Evolutionary conservation across 352 stramenopile genomes (phyloP).

Genomic region (Plasmopara muralis): DNA sequence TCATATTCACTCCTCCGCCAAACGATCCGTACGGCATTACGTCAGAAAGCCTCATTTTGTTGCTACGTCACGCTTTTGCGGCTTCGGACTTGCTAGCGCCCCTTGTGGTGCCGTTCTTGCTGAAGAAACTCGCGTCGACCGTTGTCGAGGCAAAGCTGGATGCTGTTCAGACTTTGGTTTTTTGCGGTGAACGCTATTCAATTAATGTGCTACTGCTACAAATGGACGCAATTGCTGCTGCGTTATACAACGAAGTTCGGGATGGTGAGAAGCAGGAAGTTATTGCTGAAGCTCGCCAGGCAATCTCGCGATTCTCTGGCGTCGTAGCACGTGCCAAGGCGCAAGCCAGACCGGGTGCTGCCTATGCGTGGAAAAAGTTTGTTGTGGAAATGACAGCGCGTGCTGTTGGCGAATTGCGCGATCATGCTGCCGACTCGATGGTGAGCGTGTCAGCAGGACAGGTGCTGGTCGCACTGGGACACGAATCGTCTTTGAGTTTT

Average conservation of each 20-base stretch:
- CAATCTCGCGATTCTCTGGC: conserved; percentile 57
- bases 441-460: conserved; percentile 67
- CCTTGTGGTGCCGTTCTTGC: conserved; percentile 78
- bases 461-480: conserved; percentile 58
- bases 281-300: conserved; percentile 50
- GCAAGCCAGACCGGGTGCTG: conserved; percentile 39
- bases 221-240: conserved; percentile 49
- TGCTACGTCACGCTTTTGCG: conserved; percentile 71
- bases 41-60: conserved; percentile 76
- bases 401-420: conserved; percentile 52
- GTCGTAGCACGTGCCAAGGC: conserved; percentile 60
- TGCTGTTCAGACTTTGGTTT: conserved; percentile 75
- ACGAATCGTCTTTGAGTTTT: conserved; percentile 60
- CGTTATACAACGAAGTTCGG: conserved; percentile 76
- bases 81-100: conserved; percentile 70
- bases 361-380: conserved; percentile 82
- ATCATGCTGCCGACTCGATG: conserved; percentile 75
- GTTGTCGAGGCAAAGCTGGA: conserved; percentile 78
- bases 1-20: conserved; percentile 87
- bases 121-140: conserved; percentile 80
- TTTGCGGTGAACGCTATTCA: conserved; percentile 73
- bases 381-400: conserved; percentile 70
- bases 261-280: conserved; percentile 82
- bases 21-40: conserved; percentile 90
- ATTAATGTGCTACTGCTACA: conserved; percentile 76